phyloP scores from a whole-genome alignment of 2,329 filamentous ascomycete species.

The Ascochyta rabiei region DNA sequence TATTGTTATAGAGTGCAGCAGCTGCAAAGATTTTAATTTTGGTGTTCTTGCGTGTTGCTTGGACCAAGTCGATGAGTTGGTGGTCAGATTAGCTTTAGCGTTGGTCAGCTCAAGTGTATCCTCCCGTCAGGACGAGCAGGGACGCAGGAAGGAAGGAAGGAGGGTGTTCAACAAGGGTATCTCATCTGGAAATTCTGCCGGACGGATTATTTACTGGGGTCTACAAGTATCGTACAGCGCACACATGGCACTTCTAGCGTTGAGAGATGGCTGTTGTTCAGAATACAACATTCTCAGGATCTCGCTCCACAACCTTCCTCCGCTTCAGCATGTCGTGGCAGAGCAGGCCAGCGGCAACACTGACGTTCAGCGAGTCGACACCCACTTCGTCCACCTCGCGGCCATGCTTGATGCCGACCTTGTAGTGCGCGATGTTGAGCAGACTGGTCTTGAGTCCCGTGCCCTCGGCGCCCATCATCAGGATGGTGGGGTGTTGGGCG shows the following conservation, averaged over 20 bases:
- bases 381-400: constrained; percentile 56
- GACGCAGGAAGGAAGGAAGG: too few species aligned
- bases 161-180: too few species aligned
- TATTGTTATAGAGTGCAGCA: too few species aligned
- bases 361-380: constrained; percentile 93
- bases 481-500: constrained; percentile 66
- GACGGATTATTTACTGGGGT: too few species aligned
- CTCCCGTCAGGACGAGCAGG: too few species aligned
- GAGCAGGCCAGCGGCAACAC: constrained; percentile 81
- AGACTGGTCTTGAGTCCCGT: constrained; percentile 36
- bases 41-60: too few species aligned
- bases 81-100: too few species aligned
- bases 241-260: too few species aligned
- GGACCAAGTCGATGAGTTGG: too few species aligned
- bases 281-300: constrained; percentile 11
- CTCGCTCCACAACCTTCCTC: not conserved
- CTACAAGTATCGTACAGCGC: not conserved
- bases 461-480: constrained; percentile 66
- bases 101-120: too few species aligned
- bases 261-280: not conserved
- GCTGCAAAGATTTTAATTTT: too few species aligned
- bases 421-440: constrained; percentile 65
- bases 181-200: too few species aligned
- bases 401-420: constrained; percentile 66
- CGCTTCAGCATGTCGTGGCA: constrained; percentile 69